Base-by-base conservation (phyloP, 495 filamentous ascomycete species). In the Aspergillus ostianus region DNA sequence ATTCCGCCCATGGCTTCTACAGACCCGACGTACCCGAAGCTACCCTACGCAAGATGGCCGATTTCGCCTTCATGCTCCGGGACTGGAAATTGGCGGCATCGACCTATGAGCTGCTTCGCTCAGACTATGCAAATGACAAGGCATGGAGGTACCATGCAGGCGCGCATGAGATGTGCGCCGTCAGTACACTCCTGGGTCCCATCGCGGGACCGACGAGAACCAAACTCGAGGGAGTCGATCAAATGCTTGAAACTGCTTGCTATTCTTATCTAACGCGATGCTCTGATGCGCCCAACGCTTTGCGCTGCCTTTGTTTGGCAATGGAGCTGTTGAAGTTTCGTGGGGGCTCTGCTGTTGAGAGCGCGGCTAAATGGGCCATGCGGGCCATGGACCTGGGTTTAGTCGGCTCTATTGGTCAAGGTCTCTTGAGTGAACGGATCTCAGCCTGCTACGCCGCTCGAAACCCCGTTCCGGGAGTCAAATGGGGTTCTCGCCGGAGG, bases 101-200 rank as follows among this genome's bases (percentile, higher is more conserved):
- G 9, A 93, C 89, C 0, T 98, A 97, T 71, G 94, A 98, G 19
- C 80, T 98, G 17, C 79, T 98, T 4, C 83, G 90, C 32, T 80
- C 86, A 8, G 94, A 98, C 67, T 98, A 91, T 67, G 86, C 84
- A 58, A 93, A 93, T 68, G 93, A 98, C 70, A 97, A 97, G 72
- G 94, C 94, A 1, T 98, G 95, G 94, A 89, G 82, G 64, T 92
- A 97, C 63, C 91, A 97, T 69, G 94, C 95, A 0, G 92, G 89
- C 0, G 88, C 90, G 15, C 88, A 92, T 70, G 94, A 98, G 75
- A 97, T 98, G 92, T 84, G 87, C 5, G 94, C 90, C 13, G 80
- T 97, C 4, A 89, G 87, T 60, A 84, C 88, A 36, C 83, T 98
- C 36, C 75, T 98, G 23, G 86, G 85, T 64, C 86, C 87, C 20